Evolutionary conservation across 2,329 filamentous ascomycete species (phyloP).

Genomic region (Elsinoe perseae): DNA sequence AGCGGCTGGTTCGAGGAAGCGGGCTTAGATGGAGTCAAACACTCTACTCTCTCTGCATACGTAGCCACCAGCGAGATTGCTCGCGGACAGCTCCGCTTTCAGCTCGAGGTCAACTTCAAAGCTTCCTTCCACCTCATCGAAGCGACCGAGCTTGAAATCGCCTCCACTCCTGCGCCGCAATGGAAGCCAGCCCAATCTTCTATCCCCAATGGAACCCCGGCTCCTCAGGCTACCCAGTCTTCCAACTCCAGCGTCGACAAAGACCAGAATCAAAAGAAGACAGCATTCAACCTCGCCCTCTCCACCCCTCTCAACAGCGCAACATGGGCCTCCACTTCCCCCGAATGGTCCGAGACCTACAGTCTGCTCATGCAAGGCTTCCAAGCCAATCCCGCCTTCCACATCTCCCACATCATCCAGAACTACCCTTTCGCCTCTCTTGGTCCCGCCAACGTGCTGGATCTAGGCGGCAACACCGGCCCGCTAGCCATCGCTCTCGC

Average conservation of each 20-base stretch:
- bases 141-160: background rate
- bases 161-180: background rate
- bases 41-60: background rate
- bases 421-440: constrained; percentile 56
- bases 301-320: constrained; percentile 5
- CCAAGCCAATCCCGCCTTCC: constrained; percentile 57
- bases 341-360: constrained; percentile 17
- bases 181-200: background rate
- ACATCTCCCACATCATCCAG: constrained; percentile 51
- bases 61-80: constrained; percentile 6
- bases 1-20: background rate
- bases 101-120: constrained; percentile 2
- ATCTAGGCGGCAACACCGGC: constrained; percentile 27
- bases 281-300: constrained; percentile 7
- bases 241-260: too few relatives aligned
- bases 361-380: constrained; percentile 27
- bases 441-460: constrained; percentile 41
- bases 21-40: background rate
- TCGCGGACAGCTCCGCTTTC: background rate
- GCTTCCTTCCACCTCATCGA: constrained; percentile 7
- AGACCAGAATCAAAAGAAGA: background rate
- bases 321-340: constrained; percentile 1
- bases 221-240: too few relatives aligned
- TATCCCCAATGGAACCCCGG: too few relatives aligned
- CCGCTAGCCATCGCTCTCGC: constrained; percentile 30